Conservation (phyloP, 345 rosid species). For the Salix koriyanagi region DNA sequence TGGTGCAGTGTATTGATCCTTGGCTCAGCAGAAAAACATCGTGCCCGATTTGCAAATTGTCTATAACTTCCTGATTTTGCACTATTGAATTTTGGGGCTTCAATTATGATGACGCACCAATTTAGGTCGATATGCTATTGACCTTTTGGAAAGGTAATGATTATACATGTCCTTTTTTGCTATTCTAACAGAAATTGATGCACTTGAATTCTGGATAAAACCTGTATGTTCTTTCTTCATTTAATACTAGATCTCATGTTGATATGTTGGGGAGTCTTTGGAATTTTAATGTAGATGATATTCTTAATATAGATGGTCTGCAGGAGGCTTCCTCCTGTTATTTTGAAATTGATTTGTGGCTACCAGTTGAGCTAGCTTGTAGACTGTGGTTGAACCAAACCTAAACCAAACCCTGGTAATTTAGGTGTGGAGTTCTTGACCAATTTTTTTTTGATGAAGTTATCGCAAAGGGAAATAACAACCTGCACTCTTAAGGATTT, state of each 20-base stretch:
- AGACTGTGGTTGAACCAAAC: slow-evolving; percentile 11
- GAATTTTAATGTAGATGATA: background rate
- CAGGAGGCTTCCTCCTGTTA: background rate
- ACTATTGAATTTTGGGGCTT: background rate
- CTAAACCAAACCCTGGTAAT: background rate
- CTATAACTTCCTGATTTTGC: slow-evolving; percentile 34
- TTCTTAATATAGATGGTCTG: background rate
- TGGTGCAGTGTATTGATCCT: slow-evolving; percentile 85
- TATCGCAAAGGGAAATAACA: background rate
- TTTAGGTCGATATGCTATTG: background rate
- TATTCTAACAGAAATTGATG: background rate
- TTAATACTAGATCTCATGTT: background rate
- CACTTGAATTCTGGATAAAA: background rate
- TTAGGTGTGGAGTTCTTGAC: background rate
- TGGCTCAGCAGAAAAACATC: slow-evolving; percentile 76
- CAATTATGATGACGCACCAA: background rate
- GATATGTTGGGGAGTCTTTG: background rate
- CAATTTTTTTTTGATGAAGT: background rate
- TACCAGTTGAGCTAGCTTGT: slow-evolving; percentile 11
- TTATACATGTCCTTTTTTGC: background rate
- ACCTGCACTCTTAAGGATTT: background rate
- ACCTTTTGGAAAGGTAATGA: background rate
- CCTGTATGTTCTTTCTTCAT: no score
- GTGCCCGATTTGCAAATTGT: slow-evolving; percentile 90
- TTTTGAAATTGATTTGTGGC: background rate